Evolutionary conservation across 2,329 filamentous ascomycete genomes (phyloP).

Genomic region (Sclerotinia sclerotiorum): DNA sequence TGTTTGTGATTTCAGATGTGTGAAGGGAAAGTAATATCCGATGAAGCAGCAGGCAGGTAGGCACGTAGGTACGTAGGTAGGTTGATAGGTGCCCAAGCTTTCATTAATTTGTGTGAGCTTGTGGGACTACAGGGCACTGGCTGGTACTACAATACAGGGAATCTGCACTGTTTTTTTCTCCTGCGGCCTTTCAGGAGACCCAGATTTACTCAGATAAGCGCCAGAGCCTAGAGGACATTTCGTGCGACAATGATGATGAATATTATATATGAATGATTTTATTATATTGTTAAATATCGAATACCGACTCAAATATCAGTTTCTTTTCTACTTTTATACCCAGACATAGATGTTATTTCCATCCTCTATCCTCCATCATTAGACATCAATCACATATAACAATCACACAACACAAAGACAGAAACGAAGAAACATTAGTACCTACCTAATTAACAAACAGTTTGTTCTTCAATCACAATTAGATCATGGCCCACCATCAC

Average conservation of each 20-base stretch:
- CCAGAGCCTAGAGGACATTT: slow-evolving; percentile 1
- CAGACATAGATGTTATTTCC: neutral
- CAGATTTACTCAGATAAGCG: slow-evolving; percentile 24
- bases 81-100: slow-evolving; percentile 15
- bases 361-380: neutral
- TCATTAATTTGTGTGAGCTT: slow-evolving; percentile 18
- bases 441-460: neutral
- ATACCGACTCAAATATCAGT: neutral
- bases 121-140: slow-evolving; percentile 17
- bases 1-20: slow-evolving; percentile 3
- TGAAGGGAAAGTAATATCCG: neutral
- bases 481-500: neutral
- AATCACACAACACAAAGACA: neutral
- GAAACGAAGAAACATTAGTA: neutral
- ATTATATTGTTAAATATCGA: neutral
- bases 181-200: slow-evolving; percentile 20
- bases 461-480: neutral
- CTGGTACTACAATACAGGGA: slow-evolving; percentile 1
- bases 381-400: neutral
- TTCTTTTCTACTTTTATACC: neutral
- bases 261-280: neutral
- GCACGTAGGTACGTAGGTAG: neutral
- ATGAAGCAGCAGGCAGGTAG: neutral
- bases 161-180: slow-evolving; percentile 7
- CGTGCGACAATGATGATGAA: neutral